Evolutionary conservation across 2,329 filamentous ascomycete species (phyloP).

Genomic region (Thelonectria olida): DNA sequence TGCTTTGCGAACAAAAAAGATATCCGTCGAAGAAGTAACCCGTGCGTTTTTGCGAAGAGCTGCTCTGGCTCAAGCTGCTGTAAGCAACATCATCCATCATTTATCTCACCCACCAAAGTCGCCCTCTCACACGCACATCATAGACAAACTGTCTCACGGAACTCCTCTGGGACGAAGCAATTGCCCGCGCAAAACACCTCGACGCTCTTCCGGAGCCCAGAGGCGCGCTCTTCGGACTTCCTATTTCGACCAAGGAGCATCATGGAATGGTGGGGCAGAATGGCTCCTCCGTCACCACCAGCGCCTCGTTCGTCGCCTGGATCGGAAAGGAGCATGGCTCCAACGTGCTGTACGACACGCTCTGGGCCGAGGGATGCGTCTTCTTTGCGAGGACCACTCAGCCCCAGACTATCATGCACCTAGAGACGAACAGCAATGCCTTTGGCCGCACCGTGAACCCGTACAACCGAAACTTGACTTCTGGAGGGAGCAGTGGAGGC

Average conservation of each 20-base stretch:
- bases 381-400: conserved; percentile 73
- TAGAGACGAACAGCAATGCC: conserved; percentile 71
- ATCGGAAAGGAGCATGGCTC: conserved; percentile 45
- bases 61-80: conserved; percentile 39
- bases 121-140: conserved; percentile 7
- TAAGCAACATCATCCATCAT: conserved; percentile 1
- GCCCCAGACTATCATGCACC: conserved; percentile 63
- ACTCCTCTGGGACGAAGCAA: conserved; percentile 48
- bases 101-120: not conserved
- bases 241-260: conserved; percentile 49
- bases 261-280: conserved; percentile 46
- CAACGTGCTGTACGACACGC: conserved; percentile 42
- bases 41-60: conserved; percentile 39
- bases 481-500: conserved; percentile 73
- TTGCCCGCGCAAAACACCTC: conserved; percentile 44
- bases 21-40: conserved; percentile 40
- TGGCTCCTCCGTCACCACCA: conserved; percentile 33
- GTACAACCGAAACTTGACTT: conserved; percentile 65
- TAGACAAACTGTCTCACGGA: conserved; percentile 47
- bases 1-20: conserved; percentile 27
- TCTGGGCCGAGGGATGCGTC: conserved; percentile 43
- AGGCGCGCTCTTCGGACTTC: conserved; percentile 46
- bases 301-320: conserved; percentile 43
- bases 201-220: conserved; percentile 45
- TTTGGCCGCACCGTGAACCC: conserved; percentile 72